Percentiles rank a stretch among this genome's conserved stretches.
These are phyloP conservation scores for Taiozyma onychis DNA, from an alignment of 1,139 yeast genomes.

Conservation along the genomic window DNA sequence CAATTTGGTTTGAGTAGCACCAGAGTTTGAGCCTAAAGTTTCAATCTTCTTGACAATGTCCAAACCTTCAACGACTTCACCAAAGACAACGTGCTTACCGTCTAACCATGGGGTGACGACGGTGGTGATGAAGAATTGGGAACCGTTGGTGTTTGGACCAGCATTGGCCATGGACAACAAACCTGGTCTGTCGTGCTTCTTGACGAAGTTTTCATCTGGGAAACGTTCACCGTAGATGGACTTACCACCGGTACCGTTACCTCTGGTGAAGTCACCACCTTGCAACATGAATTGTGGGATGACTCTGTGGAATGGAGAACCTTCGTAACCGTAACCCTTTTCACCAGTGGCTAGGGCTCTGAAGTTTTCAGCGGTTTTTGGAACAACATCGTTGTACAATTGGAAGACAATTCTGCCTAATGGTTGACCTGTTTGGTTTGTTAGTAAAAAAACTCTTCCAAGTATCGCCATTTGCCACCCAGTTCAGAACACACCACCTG, in stretches of 20 bases:
- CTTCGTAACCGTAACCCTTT: slow-evolving; percentile 93
- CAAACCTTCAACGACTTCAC: slow-evolving; percentile 89
- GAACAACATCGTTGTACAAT: slow-evolving; percentile 90
- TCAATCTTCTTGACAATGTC: slow-evolving; percentile 93
- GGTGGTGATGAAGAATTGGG: slow-evolving; percentile 98
- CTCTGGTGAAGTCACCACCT: slow-evolving; percentile 97
- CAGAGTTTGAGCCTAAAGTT: slow-evolving; percentile 75
- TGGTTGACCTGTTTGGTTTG: slow-evolving; percentile 30
- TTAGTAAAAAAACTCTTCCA: neutral
- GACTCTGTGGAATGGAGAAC: slow-evolving; percentile 95
- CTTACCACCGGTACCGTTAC: slow-evolving; percentile 98
- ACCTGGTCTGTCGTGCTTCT: slow-evolving; percentile 89
- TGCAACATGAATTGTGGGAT: slow-evolving; percentile 98
- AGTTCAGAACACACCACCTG: neutral
- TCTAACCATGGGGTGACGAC: slow-evolving; percentile 96
- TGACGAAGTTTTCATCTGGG: slow-evolving; percentile 90
- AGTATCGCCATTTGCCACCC: neutral
- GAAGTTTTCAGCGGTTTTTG: slow-evolving; percentile 98
- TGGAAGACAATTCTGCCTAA: slow-evolving; percentile 77
- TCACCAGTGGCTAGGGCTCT: slow-evolving; percentile 96
- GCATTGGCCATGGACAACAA: slow-evolving; percentile 98
- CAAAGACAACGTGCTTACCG: slow-evolving; percentile 98
- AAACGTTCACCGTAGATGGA: slow-evolving; percentile 96
- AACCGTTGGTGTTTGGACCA: slow-evolving; percentile 99
- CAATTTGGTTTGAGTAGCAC: slow-evolving; percentile 76